Evolutionary conservation across 495 filamentous ascomycete species (phyloP), one percentile per base, ranked within the genome.

Genomic region (Sabuloglossum arenarium): DNA sequence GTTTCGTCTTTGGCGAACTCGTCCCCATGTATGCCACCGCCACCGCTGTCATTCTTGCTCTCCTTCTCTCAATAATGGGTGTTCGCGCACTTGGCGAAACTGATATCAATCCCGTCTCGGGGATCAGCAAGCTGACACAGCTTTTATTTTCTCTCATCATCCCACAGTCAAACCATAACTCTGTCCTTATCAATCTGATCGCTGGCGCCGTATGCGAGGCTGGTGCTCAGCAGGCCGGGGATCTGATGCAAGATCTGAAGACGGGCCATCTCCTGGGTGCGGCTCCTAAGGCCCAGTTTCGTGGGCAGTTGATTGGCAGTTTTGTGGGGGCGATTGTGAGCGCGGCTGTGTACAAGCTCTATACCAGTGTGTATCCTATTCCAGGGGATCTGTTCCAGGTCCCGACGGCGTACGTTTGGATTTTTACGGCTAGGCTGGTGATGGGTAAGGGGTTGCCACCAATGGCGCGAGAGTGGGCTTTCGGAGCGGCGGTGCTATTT

Each of bases 201-300:
- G 91, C 88, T 0, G 91, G 91, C n/a, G 93, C 90, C 0, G 85
- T 97, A 30, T 79, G 79, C 37, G 80, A 86, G 63, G 82, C 87
- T 52, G 91, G 90, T 24, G 91, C 91, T 6, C 72, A 94, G 31
- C 93, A 99, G 70, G 93, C 91, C 3, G 91, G 91, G 12, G 91
- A 99, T 65, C 80, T 99, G 64, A 88, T 99, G 85, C 91, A 99
- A 62, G 91, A 99, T 64, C 77, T 99, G 31, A 99, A 99, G 67
- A 95, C 91, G 0, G 91, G 91, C 3, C 88, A 99, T 67, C 71
- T 99, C 0, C 75, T 99, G 3, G 88, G 88, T 14, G 91, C 91
- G 9, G 79, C 87, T 11, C 91, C 93, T 14, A 90, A 84, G 55
- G 93, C 93, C 0, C 91, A 99, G 62, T 97, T 99, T 68, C 94